Percentiles rank a stretch among this genome's conserved stretches.
These are phyloP conservation scores for Apiospora malaysiana DNA, from an alignment of 2,329 filamentous ascomycete genomes.

Conservation along the genomic window DNA sequence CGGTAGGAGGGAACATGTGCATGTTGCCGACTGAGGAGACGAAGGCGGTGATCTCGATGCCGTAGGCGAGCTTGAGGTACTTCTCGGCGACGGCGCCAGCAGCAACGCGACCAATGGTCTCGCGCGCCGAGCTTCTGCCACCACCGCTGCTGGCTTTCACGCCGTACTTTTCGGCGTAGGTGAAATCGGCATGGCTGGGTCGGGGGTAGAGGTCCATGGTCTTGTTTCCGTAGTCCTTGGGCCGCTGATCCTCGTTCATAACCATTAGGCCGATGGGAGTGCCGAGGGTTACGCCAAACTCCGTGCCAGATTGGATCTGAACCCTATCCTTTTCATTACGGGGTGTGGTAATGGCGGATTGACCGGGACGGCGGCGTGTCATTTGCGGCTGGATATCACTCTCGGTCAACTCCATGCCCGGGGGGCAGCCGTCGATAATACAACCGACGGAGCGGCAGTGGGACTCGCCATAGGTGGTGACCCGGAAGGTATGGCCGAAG, in stretches of 20 bases:
- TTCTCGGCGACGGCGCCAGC: conserved; percentile 94
- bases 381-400: conserved; percentile 93
- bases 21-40: conserved; percentile 83
- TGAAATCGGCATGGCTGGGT: conserved; percentile 94
- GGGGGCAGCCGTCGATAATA: conserved; percentile 92
- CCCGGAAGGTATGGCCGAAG: conserved; percentile 81
- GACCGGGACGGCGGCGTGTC: conserved; percentile 86
- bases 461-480: conserved; percentile 86
- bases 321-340: conserved; percentile 92
- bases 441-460: conserved; percentile 93
- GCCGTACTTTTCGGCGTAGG: conserved; percentile 96
- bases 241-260: conserved; percentile 90
- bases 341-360: conserved; percentile 88
- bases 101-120: conserved; percentile 93
- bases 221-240: conserved; percentile 85
- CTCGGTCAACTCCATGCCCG: conserved; percentile 84
- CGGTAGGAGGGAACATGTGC: conserved; percentile 76
- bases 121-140: conserved; percentile 87
- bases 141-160: conserved; percentile 90
- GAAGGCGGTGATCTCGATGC: conserved; percentile 90
- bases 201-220: conserved; percentile 93
- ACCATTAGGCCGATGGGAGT: conserved; percentile 90
- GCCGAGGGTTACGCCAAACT: conserved; percentile 87
- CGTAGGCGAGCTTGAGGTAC: conserved; percentile 80
- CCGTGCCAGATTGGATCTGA: conserved; percentile 90